Conservation (phyloP, 495 filamentous ascomycete species). For the Penicillium cinerascens region DNA sequence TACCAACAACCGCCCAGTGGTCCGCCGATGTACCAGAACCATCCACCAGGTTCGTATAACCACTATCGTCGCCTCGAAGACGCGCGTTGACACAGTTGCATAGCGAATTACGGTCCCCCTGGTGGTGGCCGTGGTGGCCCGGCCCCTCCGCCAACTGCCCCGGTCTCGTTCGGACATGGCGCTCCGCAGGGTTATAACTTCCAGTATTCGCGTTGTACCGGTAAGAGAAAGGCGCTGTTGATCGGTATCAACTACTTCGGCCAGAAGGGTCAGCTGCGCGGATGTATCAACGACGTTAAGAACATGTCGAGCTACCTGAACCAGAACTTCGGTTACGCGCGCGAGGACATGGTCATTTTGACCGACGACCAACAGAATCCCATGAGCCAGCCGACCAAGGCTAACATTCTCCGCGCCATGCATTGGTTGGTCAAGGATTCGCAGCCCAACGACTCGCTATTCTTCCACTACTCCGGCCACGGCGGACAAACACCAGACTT, state of each 20-base stretch:
- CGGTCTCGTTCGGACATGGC: conserved; percentile 68
- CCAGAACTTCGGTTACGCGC: conserved; percentile 85
- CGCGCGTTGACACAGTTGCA: not conserved
- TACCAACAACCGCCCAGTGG: conserved; percentile 39
- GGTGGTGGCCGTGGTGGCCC: conserved; percentile 28
- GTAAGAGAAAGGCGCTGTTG: conserved; percentile 84
- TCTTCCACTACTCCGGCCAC: conserved; percentile 98
- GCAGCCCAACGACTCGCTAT: conserved; percentile 88
- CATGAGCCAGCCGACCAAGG: conserved; percentile 94
- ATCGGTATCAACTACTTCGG: conserved; percentile 99
- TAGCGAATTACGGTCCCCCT: conserved; percentile 14
- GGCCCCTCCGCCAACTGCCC: conserved; percentile 37
- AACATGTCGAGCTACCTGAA: conserved; percentile 95
- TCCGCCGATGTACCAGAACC: conserved; percentile 34
- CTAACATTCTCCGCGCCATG: conserved; percentile 95
- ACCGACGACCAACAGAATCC: conserved; percentile 97
- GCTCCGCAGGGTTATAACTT: conserved; percentile 77
- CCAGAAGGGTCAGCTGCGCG: conserved; percentile 84
- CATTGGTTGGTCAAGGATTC: conserved; percentile 98
- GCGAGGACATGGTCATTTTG: conserved; percentile 97
- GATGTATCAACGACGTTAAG: conserved; percentile 97
- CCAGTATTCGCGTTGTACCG: conserved; percentile 90
- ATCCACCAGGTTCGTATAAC: conserved; percentile 32
- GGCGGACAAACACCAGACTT: conserved; percentile 95
- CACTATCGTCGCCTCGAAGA: not conserved